Evolutionary conservation across 78 protist species (phyloP), one percentile per base, ranked within the genome.

Genomic region (Diacronema lutheri): DNA sequence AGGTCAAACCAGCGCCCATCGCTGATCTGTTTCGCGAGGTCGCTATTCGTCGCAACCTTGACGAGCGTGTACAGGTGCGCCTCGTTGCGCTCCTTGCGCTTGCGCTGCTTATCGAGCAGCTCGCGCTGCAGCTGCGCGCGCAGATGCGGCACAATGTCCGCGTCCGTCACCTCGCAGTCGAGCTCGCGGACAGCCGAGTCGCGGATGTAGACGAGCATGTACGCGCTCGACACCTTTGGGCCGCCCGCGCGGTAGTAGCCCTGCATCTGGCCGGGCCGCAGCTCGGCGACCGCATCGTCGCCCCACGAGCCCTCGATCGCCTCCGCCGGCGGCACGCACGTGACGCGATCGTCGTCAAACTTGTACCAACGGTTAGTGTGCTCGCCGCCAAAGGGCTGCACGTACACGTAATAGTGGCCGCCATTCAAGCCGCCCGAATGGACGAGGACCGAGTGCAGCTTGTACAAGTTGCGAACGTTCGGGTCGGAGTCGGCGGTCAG

Each of bases 321-420:
- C 38, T 89, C 86, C 61, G 86, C 60, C 64, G 29, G 55, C 19
- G 55, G 25, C 7, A 46, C 65, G 20, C 12, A 11, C 23, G 81
- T 57, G 44, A 97, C 99, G 12, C 79, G 77, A 61, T 95, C 98
- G 88, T 97, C 99, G 78, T 97, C 95, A 83, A 97, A 97, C 82
- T 88, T 78, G 46, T 77, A 87, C 95, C 95, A 93, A 46, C 1
- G 68, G 61, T 76, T 37, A 19, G 31, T 71, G 33, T 87, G 89
- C 37, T 40, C 83, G 81, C 29, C 66, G 37, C 50, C 55, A 25
- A 31, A 29, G 14, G 98, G 97, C 31, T 91, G 74, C 31, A 97
- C 21, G 88, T 71, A 97, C 50, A 89, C 96, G 46, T 93, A 97
- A 90, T 98, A 98, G 86, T 98, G 99, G 7, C 99, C 99, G 57